Percentiles rank a stretch among this genome's conserved stretches.
These are phyloP conservation scores for Coemansia sp. DNA, from an alignment of 192 early-diverging fungal species.

Conservation along the genomic window DNA sequence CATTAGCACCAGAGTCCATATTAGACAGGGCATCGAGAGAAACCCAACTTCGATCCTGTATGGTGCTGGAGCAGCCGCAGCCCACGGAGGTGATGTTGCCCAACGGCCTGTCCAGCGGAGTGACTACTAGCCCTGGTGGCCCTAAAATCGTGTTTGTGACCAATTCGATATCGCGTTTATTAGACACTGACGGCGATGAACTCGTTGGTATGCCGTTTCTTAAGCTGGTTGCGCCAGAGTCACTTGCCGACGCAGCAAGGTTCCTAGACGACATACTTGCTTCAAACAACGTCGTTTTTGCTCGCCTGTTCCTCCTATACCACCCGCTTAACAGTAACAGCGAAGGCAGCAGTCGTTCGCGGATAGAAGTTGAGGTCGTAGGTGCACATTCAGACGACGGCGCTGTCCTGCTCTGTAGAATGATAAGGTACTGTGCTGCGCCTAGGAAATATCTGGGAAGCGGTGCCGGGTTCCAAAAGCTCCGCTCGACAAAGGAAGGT, in stretches of 20 bases:
- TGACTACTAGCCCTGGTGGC: slow-evolving; percentile 3
- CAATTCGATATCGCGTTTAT: not conserved
- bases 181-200: slow-evolving; percentile 10
- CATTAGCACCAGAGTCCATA: not conserved
- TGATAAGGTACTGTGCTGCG: not conserved
- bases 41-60: not conserved
- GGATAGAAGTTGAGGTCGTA: slow-evolving; percentile 13
- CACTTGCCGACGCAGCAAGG: not conserved
- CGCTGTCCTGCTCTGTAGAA: slow-evolving; percentile 11
- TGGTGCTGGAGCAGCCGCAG: not conserved
- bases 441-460: not conserved
- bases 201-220: slow-evolving; percentile 8
- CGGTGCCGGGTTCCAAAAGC: not conserved
- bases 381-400: slow-evolving; percentile 11
- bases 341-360: not conserved
- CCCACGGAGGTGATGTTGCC: not conserved
- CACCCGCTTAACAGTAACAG: not conserved
- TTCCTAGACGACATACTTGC: not conserved
- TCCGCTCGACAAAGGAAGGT: not conserved
- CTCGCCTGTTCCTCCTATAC: not conserved
- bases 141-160: slow-evolving; percentile 11
- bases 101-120: not conserved
- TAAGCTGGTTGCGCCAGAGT: slow-evolving; percentile 10
- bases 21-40: not conserved
- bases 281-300: not conserved